Evolutionary conservation across 179 eudicot genomes (phyloP).

Genomic region (Drosera spatulata): DNA sequence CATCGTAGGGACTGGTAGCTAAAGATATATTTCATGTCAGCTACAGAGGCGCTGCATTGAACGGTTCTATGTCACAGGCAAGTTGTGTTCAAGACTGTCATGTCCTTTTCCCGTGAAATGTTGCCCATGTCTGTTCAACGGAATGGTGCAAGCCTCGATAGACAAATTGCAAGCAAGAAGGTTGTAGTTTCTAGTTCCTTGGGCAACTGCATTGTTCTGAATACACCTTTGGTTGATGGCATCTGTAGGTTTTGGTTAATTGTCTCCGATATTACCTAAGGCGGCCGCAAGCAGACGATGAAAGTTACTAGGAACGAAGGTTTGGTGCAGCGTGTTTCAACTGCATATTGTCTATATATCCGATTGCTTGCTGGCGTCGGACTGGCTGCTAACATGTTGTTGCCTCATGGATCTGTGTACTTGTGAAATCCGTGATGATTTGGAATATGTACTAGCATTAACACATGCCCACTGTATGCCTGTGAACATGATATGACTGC

Average conservation of each 20-base stretch:
- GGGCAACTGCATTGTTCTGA: too few relatives aligned
- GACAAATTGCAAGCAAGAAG: too few relatives aligned
- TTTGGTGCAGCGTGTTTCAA: too few relatives aligned
- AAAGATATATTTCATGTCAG: conserved; percentile 96
- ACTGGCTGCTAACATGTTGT: too few relatives aligned
- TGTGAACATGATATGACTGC: background rate
- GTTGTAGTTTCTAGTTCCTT: too few relatives aligned
- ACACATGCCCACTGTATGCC: background rate
- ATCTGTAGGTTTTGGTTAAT: conserved; percentile 63
- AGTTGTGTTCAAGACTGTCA: background rate
- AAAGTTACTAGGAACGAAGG: conserved; percentile 40
- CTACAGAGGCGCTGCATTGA: conserved; percentile 86
- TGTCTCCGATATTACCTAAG: conserved; percentile 87
- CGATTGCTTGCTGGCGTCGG: too few relatives aligned
- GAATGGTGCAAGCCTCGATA: too few relatives aligned
- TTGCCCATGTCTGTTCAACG: too few relatives aligned
- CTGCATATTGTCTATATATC: too few relatives aligned
- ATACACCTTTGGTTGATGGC: too few relatives aligned
- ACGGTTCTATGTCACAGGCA: conserved; percentile 82
- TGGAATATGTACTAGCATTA: background rate
- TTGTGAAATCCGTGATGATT: too few relatives aligned
- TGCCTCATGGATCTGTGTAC: too few relatives aligned
- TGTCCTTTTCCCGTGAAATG: background rate
- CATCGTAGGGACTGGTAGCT: conserved; percentile 79
- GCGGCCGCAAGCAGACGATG: conserved; percentile 72